phyloP scores from a whole-genome alignment of 2,329 filamentous ascomycete genomes.

The Trichoderma sp. region DNA sequence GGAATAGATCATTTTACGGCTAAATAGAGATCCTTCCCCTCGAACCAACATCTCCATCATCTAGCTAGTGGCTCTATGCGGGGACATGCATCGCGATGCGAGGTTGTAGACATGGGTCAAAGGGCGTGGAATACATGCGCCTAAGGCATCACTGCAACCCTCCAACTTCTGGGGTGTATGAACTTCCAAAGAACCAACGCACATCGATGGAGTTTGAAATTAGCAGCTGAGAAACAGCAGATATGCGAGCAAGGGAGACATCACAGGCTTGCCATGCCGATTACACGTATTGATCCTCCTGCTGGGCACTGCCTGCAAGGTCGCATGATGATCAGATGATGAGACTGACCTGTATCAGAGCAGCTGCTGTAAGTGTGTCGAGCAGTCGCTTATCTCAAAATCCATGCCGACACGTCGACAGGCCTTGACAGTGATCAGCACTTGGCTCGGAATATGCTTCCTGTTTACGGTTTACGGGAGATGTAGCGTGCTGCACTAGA shows the following conservation, averaged over 20 bases:
- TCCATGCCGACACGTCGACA: background rate
- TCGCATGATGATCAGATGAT: background rate
- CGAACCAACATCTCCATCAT: background rate
- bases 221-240: background rate
- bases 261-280: background rate
- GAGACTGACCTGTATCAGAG: background rate
- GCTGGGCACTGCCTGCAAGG: background rate
- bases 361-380: conserved; percentile 4
- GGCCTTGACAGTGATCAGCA: background rate
- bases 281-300: background rate
- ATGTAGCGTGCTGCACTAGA: background rate
- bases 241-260: background rate
- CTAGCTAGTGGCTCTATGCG: background rate
- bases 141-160: background rate
- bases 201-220: background rate
- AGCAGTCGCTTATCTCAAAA: conserved; percentile 19
- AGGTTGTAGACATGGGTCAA: background rate
- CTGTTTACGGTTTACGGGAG: background rate
- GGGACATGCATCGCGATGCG: background rate
- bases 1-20: background rate
- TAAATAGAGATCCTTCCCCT: background rate
- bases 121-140: conserved; percentile 12
- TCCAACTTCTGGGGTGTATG: background rate
- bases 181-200: background rate
- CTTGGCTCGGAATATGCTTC: background rate